A percentile compares a stretch with the other conserved stretches of the same genome.
Conservation (phyloP, 345 rosid genomes). For the Syzygium grande region DNA sequence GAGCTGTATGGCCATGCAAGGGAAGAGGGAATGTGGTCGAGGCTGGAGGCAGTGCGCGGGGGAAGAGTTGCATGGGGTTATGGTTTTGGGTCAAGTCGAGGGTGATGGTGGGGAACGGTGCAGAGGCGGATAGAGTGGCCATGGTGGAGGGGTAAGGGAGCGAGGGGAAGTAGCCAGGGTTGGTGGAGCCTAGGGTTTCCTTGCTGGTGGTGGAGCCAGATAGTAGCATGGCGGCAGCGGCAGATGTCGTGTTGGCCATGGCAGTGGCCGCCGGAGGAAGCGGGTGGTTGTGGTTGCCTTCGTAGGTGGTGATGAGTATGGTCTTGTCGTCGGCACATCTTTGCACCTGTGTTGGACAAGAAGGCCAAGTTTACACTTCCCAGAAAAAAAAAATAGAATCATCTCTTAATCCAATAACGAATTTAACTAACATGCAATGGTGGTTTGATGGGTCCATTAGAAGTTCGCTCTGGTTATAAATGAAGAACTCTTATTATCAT, state of each 20-base stretch:
- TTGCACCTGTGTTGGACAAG: constrained; percentile 51
- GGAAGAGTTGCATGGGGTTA: constrained; percentile 22
- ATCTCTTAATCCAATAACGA: background rate
- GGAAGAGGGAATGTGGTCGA: constrained; percentile 30
- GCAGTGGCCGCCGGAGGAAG: constrained; percentile 88
- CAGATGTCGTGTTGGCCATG: constrained; percentile 84
- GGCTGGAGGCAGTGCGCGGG: background rate
- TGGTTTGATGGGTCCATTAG: background rate
- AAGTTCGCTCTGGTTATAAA: background rate
- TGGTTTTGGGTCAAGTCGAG: constrained; percentile 73
- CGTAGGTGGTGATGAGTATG: constrained; percentile 79
- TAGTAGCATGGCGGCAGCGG: constrained; percentile 81
- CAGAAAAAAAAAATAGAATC: background rate
- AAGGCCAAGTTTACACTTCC: background rate
- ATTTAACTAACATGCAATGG: background rate
- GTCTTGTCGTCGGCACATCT: constrained; percentile 80
- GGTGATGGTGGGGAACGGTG: constrained; percentile 87
- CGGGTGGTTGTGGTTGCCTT: constrained; percentile 95
- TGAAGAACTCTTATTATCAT: background rate
- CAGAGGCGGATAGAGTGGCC: constrained; percentile 72
- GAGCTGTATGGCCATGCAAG: constrained; percentile 27
- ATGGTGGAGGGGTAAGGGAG: constrained; percentile 63
- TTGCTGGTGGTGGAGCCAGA: constrained; percentile 68
- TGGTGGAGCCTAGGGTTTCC: constrained; percentile 29
- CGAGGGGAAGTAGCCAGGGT: constrained; percentile 26